Conservation (phyloP, 2,329 filamentous ascomycete genomes). For the Arthroderma sp. region DNA sequence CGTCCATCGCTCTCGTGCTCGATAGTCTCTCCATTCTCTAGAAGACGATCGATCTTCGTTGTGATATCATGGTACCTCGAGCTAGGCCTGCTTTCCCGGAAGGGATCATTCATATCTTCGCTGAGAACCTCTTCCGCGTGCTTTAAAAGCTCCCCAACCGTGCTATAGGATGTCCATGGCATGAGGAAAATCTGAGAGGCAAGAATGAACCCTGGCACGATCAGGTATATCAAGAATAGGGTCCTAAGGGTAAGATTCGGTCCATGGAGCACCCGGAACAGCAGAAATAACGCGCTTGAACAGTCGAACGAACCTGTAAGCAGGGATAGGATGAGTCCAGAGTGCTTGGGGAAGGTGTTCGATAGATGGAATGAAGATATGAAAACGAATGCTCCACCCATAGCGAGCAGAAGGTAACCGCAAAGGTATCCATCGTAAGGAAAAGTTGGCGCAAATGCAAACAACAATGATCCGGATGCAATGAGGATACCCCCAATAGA, state of each 20-base stretch:
- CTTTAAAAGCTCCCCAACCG: conserved; percentile 66
- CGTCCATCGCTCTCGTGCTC: conserved; percentile 33
- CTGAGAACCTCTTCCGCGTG: conserved; percentile 46
- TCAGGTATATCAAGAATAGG: conserved; percentile 61
- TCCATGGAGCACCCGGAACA: conserved; percentile 18
- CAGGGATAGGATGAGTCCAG: conserved; percentile 65
- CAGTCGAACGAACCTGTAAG: conserved; percentile 74
- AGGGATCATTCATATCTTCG: conserved; percentile 38
- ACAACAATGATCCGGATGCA: conserved; percentile 53
- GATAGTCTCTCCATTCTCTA: conserved; percentile 35
- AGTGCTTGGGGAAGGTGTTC: conserved; percentile 65
- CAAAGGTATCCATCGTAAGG: conserved; percentile 62
- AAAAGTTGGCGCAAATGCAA: conserved; percentile 53
- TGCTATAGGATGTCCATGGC: conserved; percentile 68
- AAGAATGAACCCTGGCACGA: conserved; percentile 55
- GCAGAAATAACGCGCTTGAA: conserved; percentile 46
- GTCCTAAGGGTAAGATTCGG: conserved; percentile 39
- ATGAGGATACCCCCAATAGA: conserved; percentile 58
- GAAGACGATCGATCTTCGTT: conserved; percentile 38
- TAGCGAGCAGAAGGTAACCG: conserved; percentile 62
- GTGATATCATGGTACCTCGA: conserved; percentile 25
- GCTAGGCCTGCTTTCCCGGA: background rate
- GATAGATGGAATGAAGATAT: conserved; percentile 75
- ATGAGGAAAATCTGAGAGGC: conserved; percentile 57
- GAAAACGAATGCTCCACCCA: conserved; percentile 70